Percentiles rank a stretch among this genome's conserved stretches.
Evolutionary conservation across 345 rosid genomes (phyloP).

Genomic region (Stellera chamaejasme): DNA sequence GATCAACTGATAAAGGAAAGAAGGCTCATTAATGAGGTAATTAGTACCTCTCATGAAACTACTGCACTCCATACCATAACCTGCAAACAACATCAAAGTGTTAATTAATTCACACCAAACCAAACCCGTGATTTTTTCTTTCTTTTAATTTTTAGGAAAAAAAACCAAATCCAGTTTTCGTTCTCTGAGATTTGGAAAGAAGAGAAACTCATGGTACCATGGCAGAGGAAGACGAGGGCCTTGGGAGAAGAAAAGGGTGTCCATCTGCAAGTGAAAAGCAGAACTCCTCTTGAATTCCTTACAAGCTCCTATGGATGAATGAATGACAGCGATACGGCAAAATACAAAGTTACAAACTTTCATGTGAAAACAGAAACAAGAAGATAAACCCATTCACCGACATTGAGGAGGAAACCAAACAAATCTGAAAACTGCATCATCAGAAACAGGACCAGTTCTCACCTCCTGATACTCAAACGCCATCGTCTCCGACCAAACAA

Average conservation of each 20-base stretch:
- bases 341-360: neutral
- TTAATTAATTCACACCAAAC: constrained; percentile 17
- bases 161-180: too few relatives aligned
- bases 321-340: neutral
- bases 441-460: neutral
- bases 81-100: constrained; percentile 45
- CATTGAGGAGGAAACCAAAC: neutral
- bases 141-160: too few relatives aligned
- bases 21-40: neutral
- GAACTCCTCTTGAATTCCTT: constrained; percentile 65
- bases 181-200: too few relatives aligned
- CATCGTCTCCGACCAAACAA: constrained; percentile 13
- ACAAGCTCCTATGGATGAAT: constrained; percentile 37
- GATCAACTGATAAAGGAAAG: neutral
- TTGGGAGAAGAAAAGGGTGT: constrained; percentile 62
- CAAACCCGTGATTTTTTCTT: neutral
- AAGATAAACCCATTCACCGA: neutral
- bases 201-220: constrained; percentile 33
- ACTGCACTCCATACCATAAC: constrained; percentile 97
- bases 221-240: constrained; percentile 91
- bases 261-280: constrained; percentile 87
- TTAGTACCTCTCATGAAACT: constrained; percentile 88
- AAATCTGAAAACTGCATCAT: neutral
- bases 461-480: constrained; percentile 47
- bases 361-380: neutral